Evolutionary conservation across 441 rosid species (phyloP), one percentile per base, ranked within the genome.

Genomic region (Eruca vesicaria): DNA sequence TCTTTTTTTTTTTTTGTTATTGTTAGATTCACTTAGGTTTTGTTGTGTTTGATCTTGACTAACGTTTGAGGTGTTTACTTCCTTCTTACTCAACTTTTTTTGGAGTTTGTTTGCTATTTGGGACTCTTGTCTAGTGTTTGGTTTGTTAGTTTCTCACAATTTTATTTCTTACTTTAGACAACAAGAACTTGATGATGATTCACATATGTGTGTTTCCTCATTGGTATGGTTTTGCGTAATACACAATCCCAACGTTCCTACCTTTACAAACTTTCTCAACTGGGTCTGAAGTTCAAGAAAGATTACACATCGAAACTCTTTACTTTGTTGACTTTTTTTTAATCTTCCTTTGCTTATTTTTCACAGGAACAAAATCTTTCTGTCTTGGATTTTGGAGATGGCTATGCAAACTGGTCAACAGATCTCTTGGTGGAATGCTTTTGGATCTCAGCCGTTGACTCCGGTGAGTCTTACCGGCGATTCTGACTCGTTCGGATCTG

Each of bases 321-420:
- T 72, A 69, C 33, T 62, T 10, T 62, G 63, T 55, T 76, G 65
- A 58, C 71, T 19, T 50, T 10, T 11, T 57, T 55, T n/a, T n/a
- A 11, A 26, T 19, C 5, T 52, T 50, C 23, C 5, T 50, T 50
- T 62, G 60, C n/a, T 62, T 23, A 62, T 73, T 36, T 68, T 79
- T 78, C 78, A 80, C 84, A 84, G 91, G 68, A 75, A 71, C 59
- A 73, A 14, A 69, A 66, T 75, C 65, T 69, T 84, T 41, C 38
- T 60, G 58, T 66, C 11, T 7, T 71, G 79, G 73, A 74, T 69
- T 62, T 65, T 58, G 66, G 62, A 75, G 74, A 94, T 92, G 96
- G 91, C 96, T 79, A 88, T 84, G 98, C 94, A 89, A 81, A 79
- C 93, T 73, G 77, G 78, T 71, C 87, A 85, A n/a, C 75, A 88